Percentiles rank a stretch among this genome's conserved stretches.
Conservation (phyloP, 345 rosid genomes). For the Murraya paniculata region DNA sequence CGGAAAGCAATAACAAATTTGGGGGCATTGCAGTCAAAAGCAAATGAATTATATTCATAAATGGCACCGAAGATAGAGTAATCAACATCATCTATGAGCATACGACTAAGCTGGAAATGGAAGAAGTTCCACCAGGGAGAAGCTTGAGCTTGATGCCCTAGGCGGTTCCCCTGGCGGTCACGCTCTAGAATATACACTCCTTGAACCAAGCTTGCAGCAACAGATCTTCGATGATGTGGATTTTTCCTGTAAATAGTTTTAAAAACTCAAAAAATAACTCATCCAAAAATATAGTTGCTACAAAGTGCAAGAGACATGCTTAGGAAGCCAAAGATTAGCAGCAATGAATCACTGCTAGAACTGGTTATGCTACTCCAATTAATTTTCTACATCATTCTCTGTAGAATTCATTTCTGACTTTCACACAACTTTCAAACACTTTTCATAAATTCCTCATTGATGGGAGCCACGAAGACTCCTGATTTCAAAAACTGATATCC, state of each 20-base stretch:
- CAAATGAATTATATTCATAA: conserved; percentile 36
- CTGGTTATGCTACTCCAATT: not conserved
- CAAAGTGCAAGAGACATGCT: not conserved
- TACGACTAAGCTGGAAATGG: conserved; percentile 40
- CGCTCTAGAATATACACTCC: conserved; percentile 58
- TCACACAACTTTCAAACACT: no score
- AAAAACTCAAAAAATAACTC: not conserved
- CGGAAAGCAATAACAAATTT: conserved; percentile 67
- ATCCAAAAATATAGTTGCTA: not conserved
- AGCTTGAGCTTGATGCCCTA: conserved; percentile 45
- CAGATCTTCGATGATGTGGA: conserved; percentile 50
- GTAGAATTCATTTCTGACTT: no score
- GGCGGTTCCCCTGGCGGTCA: conserved; percentile 62
- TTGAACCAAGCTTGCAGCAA: conserved; percentile 69
- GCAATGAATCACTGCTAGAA: not conserved
- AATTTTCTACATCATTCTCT: no score
- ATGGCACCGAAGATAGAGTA: conserved; percentile 64
- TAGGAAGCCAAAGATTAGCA: not conserved
- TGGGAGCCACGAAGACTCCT: no score
- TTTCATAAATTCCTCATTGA: no score
- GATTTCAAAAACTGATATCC: no score
- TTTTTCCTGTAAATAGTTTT: conserved; percentile 36
- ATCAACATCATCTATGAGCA: conserved; percentile 57
- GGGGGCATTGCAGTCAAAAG: conserved; percentile 29
- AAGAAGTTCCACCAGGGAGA: conserved; percentile 69